Base-by-base conservation (phyloP, 305 asterid species). In the Fraxinus sp. region DNA sequence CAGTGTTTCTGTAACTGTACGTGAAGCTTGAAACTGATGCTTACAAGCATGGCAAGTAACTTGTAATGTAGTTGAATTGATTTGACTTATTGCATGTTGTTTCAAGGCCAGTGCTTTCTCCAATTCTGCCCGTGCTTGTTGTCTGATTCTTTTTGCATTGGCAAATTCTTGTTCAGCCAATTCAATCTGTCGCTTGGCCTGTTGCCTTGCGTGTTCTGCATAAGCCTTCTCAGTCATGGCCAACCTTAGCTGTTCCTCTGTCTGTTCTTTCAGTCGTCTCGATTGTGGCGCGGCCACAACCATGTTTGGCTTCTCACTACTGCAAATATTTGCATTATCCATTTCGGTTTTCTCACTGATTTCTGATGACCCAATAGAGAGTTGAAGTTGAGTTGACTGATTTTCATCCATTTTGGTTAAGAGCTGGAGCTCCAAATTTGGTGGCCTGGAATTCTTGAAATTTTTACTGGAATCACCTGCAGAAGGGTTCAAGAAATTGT, bases 21-120 rank as follows among this genome's bases (percentile, higher is more conserved):
- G 77, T 16, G 10, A 14, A 35, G 62, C 36, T 82, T 88, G 90
- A 80, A 90, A 94, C 81, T 86, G 90, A 32, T 80, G 85, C 90
- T 88, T 89, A 88, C 98, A 95, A 52, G 93, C 80, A 72, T 87
- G 91, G 89, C 98, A 95, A 26, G 97, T 95, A 71, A 92, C 88
- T 81, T 91, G 92, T 18, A 89, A 73, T 36, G 91, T 79, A 70
- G 92, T 85, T 1, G 92, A 80, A 78, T 91, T 90, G 18, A 91
- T 87, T 43, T 80, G 88, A 88, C 80, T 89, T 0, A 86, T 78
- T 20, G 98, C 93, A 41, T 91, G 84, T 10, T 90, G 91, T 84
- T 85, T 91, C 85, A 92, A 64, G 43, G 82, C 79, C 26, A 75
- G 86, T 20, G 98, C 98, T 36, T 87, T 92, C 62, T 90, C 94